Conservation (phyloP, 1,284 basidiomycete genomes). For the Ceratobasidium theobromae region DNA sequence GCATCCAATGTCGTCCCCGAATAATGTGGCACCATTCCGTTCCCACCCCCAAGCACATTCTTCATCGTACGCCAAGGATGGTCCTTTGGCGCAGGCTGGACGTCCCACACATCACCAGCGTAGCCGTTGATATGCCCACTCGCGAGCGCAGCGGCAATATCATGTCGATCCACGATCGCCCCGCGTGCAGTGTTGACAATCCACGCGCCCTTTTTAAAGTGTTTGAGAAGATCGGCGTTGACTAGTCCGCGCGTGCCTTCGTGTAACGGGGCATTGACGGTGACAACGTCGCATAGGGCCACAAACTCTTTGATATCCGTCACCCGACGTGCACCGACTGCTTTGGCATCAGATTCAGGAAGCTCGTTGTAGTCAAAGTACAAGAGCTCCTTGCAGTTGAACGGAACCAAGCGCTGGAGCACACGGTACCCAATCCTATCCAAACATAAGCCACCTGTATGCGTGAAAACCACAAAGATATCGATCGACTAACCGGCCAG, state of each 20-base stretch:
- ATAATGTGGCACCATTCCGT: slow-evolving; percentile 79
- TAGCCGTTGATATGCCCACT: slow-evolving; percentile 74
- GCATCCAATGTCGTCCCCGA: slow-evolving; percentile 91
- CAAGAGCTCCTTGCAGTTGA: slow-evolving; percentile 88
- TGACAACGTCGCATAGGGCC: slow-evolving; percentile 77
- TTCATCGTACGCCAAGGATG: slow-evolving; percentile 85
- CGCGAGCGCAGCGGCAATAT: slow-evolving; percentile 74
- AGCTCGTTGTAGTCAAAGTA: slow-evolving; percentile 92
- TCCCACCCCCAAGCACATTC: slow-evolving; percentile 77
- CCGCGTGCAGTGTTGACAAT: slow-evolving; percentile 94
- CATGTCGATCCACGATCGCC: slow-evolving; percentile 86
- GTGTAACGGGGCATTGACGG: slow-evolving; percentile 90
- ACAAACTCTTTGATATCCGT: slow-evolving; percentile 86
- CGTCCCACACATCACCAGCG: slow-evolving; percentile 73
- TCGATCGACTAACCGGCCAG: slow-evolving; percentile 52
- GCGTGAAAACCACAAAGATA: too few species aligned
- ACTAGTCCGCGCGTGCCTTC: slow-evolving; percentile 81
- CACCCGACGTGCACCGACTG: slow-evolving; percentile 73
- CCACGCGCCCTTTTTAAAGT: slow-evolving; percentile 93
- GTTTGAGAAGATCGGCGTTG: slow-evolving; percentile 79
- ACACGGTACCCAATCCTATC: slow-evolving; percentile 88
- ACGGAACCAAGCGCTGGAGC: slow-evolving; percentile 82
- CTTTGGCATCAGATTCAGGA: slow-evolving; percentile 69
- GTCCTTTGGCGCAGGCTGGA: slow-evolving; percentile 82
- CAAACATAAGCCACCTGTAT: too few species aligned